Conservation (phyloP, 2,329 filamentous ascomycete species). For the Scleromitrula shiraiana region DNA sequence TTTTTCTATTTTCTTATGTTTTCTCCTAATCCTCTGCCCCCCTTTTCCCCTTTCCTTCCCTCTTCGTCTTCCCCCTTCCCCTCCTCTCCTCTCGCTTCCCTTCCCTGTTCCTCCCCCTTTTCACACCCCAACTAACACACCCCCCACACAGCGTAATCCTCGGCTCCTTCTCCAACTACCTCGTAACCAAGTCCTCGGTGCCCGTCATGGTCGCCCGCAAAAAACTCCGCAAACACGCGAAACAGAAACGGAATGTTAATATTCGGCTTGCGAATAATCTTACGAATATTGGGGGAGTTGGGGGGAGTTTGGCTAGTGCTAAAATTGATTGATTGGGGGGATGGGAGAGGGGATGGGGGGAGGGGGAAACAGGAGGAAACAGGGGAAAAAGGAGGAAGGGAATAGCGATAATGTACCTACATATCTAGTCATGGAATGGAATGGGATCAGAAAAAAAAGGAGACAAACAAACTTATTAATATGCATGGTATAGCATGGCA, state of each 20-base stretch:
- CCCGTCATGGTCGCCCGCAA: conserved; percentile 98
- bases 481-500: too few relatives aligned
- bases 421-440: background rate
- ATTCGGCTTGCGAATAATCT: conserved; percentile 77
- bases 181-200: conserved; percentile 92
- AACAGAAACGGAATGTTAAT: conserved; percentile 59
- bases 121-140: conserved; percentile 27
- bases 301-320: conserved; percentile 10
- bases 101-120: too few relatives aligned
- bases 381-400: too few relatives aligned
- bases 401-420: background rate
- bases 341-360: background rate
- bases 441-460: too few relatives aligned
- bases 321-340: conserved; percentile 11
- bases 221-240: conserved; percentile 77
- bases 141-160: conserved; percentile 65
- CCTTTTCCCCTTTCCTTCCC: too few relatives aligned
- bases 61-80: too few relatives aligned
- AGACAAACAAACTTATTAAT: too few relatives aligned
- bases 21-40: too few relatives aligned
- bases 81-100: too few relatives aligned
- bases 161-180: conserved; percentile 93
- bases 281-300: conserved; percentile 44
- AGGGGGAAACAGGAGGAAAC: background rate
- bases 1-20: conserved; percentile 3